Conservation (phyloP, 2,329 filamentous ascomycete genomes). For the Verticillium isaacii region DNA sequence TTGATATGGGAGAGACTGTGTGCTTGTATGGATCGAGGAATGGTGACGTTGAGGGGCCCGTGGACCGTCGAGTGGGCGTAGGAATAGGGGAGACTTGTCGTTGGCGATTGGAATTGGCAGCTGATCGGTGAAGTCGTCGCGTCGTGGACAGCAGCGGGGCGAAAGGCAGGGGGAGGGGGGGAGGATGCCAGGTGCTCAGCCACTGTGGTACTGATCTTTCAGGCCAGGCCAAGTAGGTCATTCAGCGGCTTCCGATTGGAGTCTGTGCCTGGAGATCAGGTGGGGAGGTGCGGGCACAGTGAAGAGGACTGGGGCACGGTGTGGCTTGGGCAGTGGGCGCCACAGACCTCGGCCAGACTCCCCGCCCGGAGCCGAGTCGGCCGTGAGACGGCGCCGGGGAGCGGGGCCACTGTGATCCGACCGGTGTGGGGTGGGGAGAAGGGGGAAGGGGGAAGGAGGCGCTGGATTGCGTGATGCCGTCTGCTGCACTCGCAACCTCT, state of each 20-base stretch:
- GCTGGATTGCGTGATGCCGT: background rate
- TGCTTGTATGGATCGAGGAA: background rate
- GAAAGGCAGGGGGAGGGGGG: background rate
- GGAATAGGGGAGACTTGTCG: background rate
- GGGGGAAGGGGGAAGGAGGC: too few species aligned
- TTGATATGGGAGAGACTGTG: background rate
- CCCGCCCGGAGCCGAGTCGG: background rate
- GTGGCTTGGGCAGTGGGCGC: background rate
- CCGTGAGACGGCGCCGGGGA: background rate
- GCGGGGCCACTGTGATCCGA: background rate
- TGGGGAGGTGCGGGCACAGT: conserved; percentile 4
- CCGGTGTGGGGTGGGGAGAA: background rate
- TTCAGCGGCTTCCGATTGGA: background rate
- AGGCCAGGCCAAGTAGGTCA: background rate
- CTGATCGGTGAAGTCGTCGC: background rate
- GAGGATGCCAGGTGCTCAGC: background rate
- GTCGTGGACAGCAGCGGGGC: background rate
- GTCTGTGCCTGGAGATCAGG: conserved; percentile 4
- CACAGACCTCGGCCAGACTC: background rate
- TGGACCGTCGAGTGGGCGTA: background rate
- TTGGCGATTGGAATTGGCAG: background rate
- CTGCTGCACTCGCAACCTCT: background rate
- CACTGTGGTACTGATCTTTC: background rate
- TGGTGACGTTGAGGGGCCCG: background rate
- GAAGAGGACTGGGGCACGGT: background rate